Base-by-base conservation (phyloP, 2,329 filamentous ascomycete species). In the Rhexocercosporidium sp. region DNA sequence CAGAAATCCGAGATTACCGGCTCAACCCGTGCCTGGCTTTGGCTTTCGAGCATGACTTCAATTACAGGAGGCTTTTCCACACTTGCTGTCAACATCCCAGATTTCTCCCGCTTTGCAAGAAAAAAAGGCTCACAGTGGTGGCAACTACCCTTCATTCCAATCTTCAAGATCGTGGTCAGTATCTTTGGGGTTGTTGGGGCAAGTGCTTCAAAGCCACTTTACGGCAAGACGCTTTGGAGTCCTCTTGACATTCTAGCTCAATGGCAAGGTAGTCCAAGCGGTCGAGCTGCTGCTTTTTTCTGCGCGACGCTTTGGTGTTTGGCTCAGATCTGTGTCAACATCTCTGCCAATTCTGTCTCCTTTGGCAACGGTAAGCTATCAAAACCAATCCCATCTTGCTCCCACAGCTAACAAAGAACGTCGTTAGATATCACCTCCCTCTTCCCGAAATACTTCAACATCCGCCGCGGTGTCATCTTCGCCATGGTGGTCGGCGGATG, bases 401-500 rank as follows among this genome's bases (percentile, higher is more conserved):
- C 25, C 25, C 27, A 9, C 20, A 51, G 31, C 59, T 46, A 27
- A 62, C 7, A 25, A 46, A 5, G 6, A 5, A 46, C 53, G 20
- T 37, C 31, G 2, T 8, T 9, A 66, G 67, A 77, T 34, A 73
- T 85, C 63, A 83, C 81, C 0, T 81, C 81, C 0, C 71, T 86
- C 0, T 81, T 83, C 54, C 84, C 84, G 0, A 78, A 78, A 44
- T 85, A 80, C 71, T 75, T 86, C 71, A 84, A 85, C 73, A 82
- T 84, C 63, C 75, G 79, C 4, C 78, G 82, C 5, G 82, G 82
- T 1, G 78, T 79, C 51, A 70, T 83, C 2, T 70, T 83, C 27
- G 79, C 79, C 39, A 79, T 79, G 1, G 75, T 86, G 25, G 70
- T 82, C 0, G 69, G 82, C 18, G 72, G 74, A 0, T 84, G 81